phyloP scores from a whole-genome alignment of 1,139 yeast genomes.

The Magnusiomyces sp. region DNA sequence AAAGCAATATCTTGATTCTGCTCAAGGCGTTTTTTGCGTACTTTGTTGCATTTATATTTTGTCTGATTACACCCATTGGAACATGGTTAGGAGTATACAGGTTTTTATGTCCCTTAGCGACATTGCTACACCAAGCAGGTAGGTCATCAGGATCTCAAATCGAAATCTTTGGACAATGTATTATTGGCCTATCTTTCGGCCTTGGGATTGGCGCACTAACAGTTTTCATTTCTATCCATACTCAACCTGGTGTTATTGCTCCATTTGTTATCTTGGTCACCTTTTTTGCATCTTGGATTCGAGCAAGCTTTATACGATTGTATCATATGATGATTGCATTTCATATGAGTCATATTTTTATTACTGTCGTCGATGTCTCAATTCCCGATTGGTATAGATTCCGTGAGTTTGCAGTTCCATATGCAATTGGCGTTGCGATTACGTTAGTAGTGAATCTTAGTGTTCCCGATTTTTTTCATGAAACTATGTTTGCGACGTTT shows the following conservation, averaged over 20 bases:
- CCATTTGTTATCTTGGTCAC: constrained; percentile 32
- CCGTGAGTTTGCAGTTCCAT: constrained; percentile 41
- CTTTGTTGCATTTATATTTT: constrained; percentile 34
- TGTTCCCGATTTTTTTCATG: constrained; percentile 37
- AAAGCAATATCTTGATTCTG: constrained; percentile 1
- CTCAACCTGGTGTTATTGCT: constrained; percentile 39
- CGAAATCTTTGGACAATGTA: constrained; percentile 37
- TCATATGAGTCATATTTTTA: constrained; percentile 34
- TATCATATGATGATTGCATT: constrained; percentile 34
- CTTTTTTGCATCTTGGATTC: constrained; percentile 33
- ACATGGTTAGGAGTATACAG: constrained; percentile 36
- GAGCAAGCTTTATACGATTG: constrained; percentile 35
- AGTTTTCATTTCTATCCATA: constrained; percentile 36
- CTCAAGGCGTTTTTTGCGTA: constrained; percentile 36
- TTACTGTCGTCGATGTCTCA: constrained; percentile 22
- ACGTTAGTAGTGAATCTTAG: constrained; percentile 33
- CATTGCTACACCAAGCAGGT: constrained; percentile 40
- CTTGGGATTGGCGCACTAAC: constrained; percentile 40
- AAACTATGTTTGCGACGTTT: constrained; percentile 17
- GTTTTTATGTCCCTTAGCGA: constrained; percentile 37
- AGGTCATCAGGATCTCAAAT: constrained; percentile 42
- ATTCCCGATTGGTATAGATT: constrained; percentile 30
- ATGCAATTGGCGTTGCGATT: constrained; percentile 37
- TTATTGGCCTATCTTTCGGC: constrained; percentile 42
- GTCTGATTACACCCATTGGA: constrained; percentile 34